These are phyloP conservation scores for Ploettnerulaceae sp. DNA, from an alignment of 2,329 filamentous ascomycete species.

Conservation along the genomic window DNA sequence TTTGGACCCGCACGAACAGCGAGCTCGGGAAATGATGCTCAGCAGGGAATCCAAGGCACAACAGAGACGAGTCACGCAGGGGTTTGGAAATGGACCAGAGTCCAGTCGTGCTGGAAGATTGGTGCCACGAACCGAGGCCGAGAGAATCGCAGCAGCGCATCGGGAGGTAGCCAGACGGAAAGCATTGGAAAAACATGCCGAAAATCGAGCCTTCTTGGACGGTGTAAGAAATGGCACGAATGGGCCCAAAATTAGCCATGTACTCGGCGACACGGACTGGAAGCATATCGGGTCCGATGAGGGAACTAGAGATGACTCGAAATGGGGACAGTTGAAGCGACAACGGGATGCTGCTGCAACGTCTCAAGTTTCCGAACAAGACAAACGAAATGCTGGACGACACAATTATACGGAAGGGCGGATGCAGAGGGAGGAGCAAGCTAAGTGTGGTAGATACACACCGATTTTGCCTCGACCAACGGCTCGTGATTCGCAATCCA, in stretches of 20 bases:
- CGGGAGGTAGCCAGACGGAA: conserved; percentile 8
- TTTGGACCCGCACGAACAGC: conserved; percentile 29
- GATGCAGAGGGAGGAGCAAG: conserved; percentile 26
- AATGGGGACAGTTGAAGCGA: conserved; percentile 21
- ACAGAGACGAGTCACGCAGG: conserved; percentile 8
- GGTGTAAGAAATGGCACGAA: not conserved
- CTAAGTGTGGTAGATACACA: conserved; percentile 24
- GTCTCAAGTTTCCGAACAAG: not conserved
- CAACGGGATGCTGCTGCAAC: conserved; percentile 8
- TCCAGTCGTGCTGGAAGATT: conserved; percentile 25
- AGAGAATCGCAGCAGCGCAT: conserved; percentile 9
- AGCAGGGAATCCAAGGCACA: conserved; percentile 8
- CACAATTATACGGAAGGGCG: conserved; percentile 22
- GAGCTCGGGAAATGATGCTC: conserved; percentile 26
- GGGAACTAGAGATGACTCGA: not conserved
- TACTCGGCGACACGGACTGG: conserved; percentile 9
- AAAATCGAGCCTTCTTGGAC: not conserved
- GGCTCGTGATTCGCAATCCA: not conserved
- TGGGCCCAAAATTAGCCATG: conserved; percentile 4
- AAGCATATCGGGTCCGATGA: not conserved
- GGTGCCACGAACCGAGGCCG: conserved; percentile 7
- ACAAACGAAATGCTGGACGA: not conserved
- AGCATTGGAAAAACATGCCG: conserved; percentile 5
- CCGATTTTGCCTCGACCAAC: conserved; percentile 16
- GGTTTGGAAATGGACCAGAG: conserved; percentile 25